phyloP scores from a whole-genome alignment of 202 grass and related monocot genomes.

The Miscanthus sacchariflorus region DNA sequence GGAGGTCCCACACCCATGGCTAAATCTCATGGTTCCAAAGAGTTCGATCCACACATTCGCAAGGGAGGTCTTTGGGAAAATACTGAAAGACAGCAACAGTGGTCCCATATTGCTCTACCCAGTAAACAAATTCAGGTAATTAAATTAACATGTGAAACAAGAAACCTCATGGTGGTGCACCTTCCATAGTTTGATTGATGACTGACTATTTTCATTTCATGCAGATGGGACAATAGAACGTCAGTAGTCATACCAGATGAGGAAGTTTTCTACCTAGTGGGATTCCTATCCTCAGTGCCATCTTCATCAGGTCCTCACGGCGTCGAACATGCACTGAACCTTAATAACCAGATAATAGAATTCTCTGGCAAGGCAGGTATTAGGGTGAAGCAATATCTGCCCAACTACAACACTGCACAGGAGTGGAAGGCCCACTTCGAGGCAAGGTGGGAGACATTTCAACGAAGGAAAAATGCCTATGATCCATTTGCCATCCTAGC shows the following conservation, averaged over 20 bases:
- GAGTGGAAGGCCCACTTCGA: constrained; percentile 86
- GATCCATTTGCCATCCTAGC: constrained; percentile 84
- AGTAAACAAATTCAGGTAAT: constrained; percentile 77
- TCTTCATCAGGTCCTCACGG: constrained; percentile 39
- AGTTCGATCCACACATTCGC: constrained; percentile 74
- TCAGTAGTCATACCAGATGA: constrained; percentile 80
- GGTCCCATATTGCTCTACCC: constrained; percentile 92
- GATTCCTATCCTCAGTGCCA: constrained; percentile 64
- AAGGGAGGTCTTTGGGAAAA: constrained; percentile 70
- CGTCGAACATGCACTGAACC: constrained; percentile 53
- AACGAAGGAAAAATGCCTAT: constrained; percentile 69
- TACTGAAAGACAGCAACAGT: constrained; percentile 72
- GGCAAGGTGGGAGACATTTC: constrained; percentile 74
- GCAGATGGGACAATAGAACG: constrained; percentile 83
- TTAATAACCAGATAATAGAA: constrained; percentile 67
- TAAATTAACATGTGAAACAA: constrained; percentile 16
- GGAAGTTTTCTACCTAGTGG: constrained; percentile 85
- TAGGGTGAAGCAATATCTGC: constrained; percentile 79
- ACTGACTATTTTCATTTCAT: constrained; percentile 35
- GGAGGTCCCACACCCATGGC: constrained; percentile 96
- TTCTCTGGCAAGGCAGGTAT: constrained; percentile 58
- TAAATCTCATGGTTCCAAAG: constrained; percentile 86
- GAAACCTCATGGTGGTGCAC: constrained; percentile 27
- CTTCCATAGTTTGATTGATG: not conserved
- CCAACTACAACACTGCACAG: constrained; percentile 66